phyloP scores from a whole-genome alignment of 2,329 filamentous ascomycete genomes.

The Thermoascus crustaceus region DNA sequence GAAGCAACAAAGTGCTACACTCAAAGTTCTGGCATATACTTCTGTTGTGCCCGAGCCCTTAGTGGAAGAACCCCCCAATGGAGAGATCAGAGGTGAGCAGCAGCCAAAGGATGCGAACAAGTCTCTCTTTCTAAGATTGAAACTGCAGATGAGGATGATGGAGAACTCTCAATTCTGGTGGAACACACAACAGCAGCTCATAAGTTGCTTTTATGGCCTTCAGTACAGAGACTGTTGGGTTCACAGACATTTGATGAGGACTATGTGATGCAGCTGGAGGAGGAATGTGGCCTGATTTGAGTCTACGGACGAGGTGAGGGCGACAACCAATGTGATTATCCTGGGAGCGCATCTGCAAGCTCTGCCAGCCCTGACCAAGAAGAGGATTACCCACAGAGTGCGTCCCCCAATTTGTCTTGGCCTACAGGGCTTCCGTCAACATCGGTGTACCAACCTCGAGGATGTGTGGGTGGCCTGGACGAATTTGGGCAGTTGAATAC shows the following conservation, averaged over 20 bases:
- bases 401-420: slow-evolving; percentile 43
- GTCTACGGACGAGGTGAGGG: slow-evolving; percentile 75
- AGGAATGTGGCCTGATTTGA: slow-evolving; percentile 63
- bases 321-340: slow-evolving; percentile 48
- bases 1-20: too few relatives aligned
- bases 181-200: slow-evolving; percentile 90
- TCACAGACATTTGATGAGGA: slow-evolving; percentile 51
- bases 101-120: slow-evolving; percentile 7
- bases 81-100: slow-evolving; percentile 12
- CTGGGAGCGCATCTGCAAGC: slow-evolving; percentile 25
- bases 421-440: slow-evolving; percentile 36
- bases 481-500: slow-evolving; percentile 45
- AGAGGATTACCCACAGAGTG: slow-evolving; percentile 26
- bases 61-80: too few relatives aligned
- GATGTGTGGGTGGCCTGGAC: slow-evolving; percentile 43
- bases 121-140: too few relatives aligned
- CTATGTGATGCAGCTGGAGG: slow-evolving; percentile 70
- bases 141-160: slow-evolving; percentile 33
- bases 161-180: slow-evolving; percentile 63
- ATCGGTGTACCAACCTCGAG: slow-evolving; percentile 20
- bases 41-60: too few relatives aligned
- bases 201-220: slow-evolving; percentile 64
- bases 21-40: too few relatives aligned
- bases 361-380: slow-evolving; percentile 16
- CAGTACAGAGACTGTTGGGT: slow-evolving; percentile 56